Evolutionary conservation across 306 rosid genomes (phyloP).

Genomic region (Glycine tomentella): DNA sequence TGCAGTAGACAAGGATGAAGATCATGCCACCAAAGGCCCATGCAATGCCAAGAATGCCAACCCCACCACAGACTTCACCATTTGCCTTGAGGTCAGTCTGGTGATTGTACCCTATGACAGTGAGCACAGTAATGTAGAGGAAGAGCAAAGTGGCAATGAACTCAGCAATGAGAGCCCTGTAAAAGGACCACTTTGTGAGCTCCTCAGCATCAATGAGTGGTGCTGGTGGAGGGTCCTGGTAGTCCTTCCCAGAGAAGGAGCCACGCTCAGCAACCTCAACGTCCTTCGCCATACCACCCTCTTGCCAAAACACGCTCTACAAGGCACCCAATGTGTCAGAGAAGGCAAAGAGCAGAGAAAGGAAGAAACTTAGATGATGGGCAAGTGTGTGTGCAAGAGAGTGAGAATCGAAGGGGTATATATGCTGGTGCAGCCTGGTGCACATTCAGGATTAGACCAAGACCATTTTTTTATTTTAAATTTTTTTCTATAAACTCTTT

Average conservation of each 20-base stretch:
- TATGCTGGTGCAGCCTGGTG: slow-evolving; percentile 45
- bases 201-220: slow-evolving; percentile 72
- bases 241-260: slow-evolving; percentile 77
- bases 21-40: slow-evolving; percentile 99
- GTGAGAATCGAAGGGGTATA: slow-evolving; percentile 50
- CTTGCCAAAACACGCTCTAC: not conserved
- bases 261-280: slow-evolving; percentile 72
- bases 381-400: slow-evolving; percentile 39
- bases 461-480: too few relatives aligned
- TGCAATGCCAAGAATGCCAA: slow-evolving; percentile 85
- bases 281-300: slow-evolving; percentile 66
- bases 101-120: slow-evolving; percentile 81
- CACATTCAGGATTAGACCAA: not conserved
- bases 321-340: not conserved
- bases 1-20: slow-evolving; percentile 94
- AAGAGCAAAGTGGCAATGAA: slow-evolving; percentile 90
- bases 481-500: too few relatives aligned
- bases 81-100: slow-evolving; percentile 50
- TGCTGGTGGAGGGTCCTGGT: slow-evolving; percentile 92
- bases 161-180: slow-evolving; percentile 94
- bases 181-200: slow-evolving; percentile 87
- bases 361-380: slow-evolving; percentile 36
- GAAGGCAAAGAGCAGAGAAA: slow-evolving; percentile 12
- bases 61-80: slow-evolving; percentile 69
- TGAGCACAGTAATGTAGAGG: slow-evolving; percentile 81